Evolutionary conservation across 306 rosid genomes (phyloP).

Genomic region (Prunus fruticosa): DNA sequence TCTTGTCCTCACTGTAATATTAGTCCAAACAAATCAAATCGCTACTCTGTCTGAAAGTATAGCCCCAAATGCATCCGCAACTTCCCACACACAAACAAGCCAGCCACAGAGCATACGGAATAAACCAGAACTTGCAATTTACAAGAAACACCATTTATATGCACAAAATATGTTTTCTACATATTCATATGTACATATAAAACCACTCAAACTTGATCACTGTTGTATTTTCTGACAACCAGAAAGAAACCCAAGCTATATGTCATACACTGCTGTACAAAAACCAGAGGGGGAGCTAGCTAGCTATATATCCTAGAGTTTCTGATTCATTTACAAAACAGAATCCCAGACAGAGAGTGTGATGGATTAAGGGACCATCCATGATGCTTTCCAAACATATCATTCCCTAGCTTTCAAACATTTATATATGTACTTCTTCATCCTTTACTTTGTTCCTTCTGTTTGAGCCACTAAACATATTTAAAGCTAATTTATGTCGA

Average conservation of each 20-base stretch:
- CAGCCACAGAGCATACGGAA: neutral
- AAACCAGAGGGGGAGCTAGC: neutral
- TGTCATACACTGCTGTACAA: slow-evolving; percentile 10
- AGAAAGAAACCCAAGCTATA: neutral
- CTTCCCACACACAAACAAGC: too few relatives aligned
- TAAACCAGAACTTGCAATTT: neutral
- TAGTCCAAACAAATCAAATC: too few relatives aligned
- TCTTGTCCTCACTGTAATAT: too few relatives aligned
- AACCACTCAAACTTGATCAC: neutral
- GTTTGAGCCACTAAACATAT: neutral
- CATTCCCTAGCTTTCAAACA: neutral
- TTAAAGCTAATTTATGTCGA: neutral
- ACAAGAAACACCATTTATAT: neutral
- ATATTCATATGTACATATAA: neutral
- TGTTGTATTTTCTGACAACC: neutral
- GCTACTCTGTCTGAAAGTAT: too few relatives aligned
- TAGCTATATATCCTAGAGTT: slow-evolving; percentile 3
- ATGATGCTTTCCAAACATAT: neutral
- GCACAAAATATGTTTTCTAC: slow-evolving; percentile 13
- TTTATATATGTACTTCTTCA: neutral
- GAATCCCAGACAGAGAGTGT: neutral
- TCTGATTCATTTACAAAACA: slow-evolving; percentile 6
- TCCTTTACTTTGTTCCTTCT: neutral
- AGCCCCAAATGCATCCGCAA: too few relatives aligned
- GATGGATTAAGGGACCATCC: neutral